phyloP scores from a whole-genome alignment of 2,329 filamentous ascomycete species.

The Chrysosporium keratinophilum region DNA sequence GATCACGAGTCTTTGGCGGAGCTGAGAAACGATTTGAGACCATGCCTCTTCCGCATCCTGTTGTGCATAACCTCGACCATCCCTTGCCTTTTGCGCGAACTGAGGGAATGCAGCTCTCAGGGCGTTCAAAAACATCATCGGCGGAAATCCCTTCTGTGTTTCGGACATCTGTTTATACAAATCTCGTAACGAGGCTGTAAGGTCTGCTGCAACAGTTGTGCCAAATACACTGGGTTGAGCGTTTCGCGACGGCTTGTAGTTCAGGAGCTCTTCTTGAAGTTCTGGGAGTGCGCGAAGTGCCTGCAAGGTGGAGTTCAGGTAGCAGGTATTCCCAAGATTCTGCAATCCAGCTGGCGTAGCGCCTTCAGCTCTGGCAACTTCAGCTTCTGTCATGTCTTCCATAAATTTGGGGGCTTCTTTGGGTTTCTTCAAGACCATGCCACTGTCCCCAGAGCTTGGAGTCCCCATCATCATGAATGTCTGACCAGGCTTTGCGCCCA shows the following conservation, averaged over 20 bases:
- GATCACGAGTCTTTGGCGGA: constrained; percentile 66
- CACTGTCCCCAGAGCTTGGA: constrained; percentile 54
- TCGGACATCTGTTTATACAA: constrained; percentile 83
- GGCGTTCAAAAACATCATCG: constrained; percentile 69
- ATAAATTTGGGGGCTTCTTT: constrained; percentile 77
- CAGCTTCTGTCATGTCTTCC: constrained; percentile 95
- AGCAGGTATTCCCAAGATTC: constrained; percentile 96
- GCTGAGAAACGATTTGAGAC: constrained; percentile 82
- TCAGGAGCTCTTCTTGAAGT: constrained; percentile 65
- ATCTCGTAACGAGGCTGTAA: constrained; percentile 66
- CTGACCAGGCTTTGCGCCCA: constrained; percentile 77
- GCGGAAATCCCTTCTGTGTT: constrained; percentile 78
- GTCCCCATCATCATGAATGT: constrained; percentile 96
- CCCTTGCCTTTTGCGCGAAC: constrained; percentile 80
- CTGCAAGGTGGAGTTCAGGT: constrained; percentile 96
- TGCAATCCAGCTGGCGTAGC: constrained; percentile 78
- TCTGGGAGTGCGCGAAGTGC: constrained; percentile 81
- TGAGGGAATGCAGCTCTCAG: constrained; percentile 76
- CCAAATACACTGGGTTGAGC: constrained; percentile 42
- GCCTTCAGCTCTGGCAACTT: constrained; percentile 69
- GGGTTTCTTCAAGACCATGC: constrained; percentile 55
- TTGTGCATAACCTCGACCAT: constrained; percentile 79
- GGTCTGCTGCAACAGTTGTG: constrained; percentile 53
- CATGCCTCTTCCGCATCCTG: constrained; percentile 98
- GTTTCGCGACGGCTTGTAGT: constrained; percentile 42